Evolutionary conservation across 805 yeast genomes (phyloP).

Genomic region (Lipomyces chichibuensis): DNA sequence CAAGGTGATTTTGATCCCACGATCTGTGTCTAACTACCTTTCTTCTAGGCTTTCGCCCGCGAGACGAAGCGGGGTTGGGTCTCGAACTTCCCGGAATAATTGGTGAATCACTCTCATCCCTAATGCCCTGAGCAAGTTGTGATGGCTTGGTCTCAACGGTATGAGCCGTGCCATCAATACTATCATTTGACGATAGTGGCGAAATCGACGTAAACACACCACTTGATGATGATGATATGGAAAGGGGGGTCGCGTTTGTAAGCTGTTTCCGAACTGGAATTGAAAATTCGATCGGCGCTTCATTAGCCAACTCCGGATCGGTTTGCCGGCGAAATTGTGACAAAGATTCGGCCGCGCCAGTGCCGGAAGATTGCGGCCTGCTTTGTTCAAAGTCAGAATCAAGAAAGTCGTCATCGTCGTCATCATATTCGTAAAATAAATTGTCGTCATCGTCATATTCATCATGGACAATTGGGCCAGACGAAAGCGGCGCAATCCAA

Average conservation of each 20-base stretch:
- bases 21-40: conserved; percentile 20
- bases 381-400: not conserved
- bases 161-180: not conserved
- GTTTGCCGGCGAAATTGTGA: not conserved
- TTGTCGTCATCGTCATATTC: conserved; percentile 21
- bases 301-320: not conserved
- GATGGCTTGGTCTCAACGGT: not conserved
- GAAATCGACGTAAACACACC: not conserved
- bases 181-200: not conserved
- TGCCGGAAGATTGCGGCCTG: not conserved
- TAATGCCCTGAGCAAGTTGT: not conserved
- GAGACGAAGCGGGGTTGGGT: not conserved
- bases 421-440: conserved; percentile 18
- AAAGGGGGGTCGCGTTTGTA: not conserved
- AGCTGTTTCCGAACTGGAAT: not conserved
- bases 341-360: not conserved
- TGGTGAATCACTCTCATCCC: not conserved
- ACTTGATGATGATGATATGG: not conserved
- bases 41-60: conserved; percentile 7
- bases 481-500: conserved; percentile 15
- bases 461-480: not conserved
- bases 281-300: conserved; percentile 4
- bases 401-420: conserved; percentile 14
- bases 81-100: not conserved
- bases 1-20: conserved; percentile 27